Evolutionary conservation across 257 asterid genomes (phyloP), one percentile per base, ranked within the genome.

Genomic region (Osmanthus fragrans): DNA sequence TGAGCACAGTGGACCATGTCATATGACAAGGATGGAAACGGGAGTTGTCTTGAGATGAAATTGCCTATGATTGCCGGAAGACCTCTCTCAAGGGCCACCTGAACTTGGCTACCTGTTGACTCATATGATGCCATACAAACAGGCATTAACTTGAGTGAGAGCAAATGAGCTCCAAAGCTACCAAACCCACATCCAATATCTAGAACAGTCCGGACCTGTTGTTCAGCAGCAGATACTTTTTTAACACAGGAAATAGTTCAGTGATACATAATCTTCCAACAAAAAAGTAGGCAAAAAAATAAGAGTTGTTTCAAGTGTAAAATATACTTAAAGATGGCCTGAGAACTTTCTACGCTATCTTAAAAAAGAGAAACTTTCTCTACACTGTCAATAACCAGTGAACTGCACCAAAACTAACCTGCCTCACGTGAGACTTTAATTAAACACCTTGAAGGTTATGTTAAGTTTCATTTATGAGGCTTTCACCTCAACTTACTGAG

Each of bases 171-270:
- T 47, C 97, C 97, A 83, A 93, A 96, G 92, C 97, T 93, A 83
- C 99, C 99, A 82, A 96, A 96, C 72, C 99, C 99, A 77, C 99
- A 96, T 64, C 97, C 99, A 83, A 96, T 90, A 86, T 96, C 99
- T 82, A 96, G 82, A 70, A 96, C 94, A 32, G 82, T 89, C 76
- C 67, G 97, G 81, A 96, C 98, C 99, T 96, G 91, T 71, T 67
- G 84, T 82, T 80, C 82, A 79, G 77, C 76, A 84, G 76, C 73
- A 54, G 72, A 42, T 11, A 58, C 51, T 77, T 29, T 36, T 73
- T 80, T 67, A 81, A 71, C 76, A 58, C 76, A 9, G 77, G 69
- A 25, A 74, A 33, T n/a, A 29, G 18, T 27, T 63, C 32, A 3
- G 18, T 12, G 0, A 23, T 63, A 2, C 30, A 25, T 63, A 63